Percentiles rank a stretch among this genome's conserved stretches.
Conservation (phyloP, 345 rosid genomes). For the Physaria fendleri region DNA sequence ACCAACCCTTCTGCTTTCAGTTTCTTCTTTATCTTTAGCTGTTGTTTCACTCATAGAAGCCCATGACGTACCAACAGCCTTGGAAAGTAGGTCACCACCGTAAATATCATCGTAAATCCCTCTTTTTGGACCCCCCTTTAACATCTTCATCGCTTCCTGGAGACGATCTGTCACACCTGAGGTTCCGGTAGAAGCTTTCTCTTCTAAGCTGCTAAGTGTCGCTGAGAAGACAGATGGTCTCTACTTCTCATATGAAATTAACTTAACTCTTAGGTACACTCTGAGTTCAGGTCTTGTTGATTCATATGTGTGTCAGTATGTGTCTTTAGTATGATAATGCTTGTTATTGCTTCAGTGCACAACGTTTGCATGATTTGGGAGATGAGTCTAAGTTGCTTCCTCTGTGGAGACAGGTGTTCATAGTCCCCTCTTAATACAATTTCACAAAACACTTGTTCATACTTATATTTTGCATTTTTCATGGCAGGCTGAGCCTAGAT, state of each 20-base stretch:
- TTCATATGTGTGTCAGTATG: not conserved
- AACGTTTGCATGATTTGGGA: conserved; percentile 75
- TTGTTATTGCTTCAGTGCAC: conserved; percentile 48
- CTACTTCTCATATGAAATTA: conserved; percentile 75
- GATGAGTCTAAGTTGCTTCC: conserved; percentile 95
- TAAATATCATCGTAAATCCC: conserved; percentile 76
- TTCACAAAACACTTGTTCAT: not conserved
- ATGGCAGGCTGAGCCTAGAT: conserved; percentile 90
- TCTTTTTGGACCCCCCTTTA: conserved; percentile 47
- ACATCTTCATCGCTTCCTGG: conserved; percentile 63
- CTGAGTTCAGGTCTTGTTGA: not conserved
- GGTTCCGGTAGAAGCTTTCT: conserved; percentile 27
- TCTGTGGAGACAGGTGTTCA: conserved; percentile 92
- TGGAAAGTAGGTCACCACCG: conserved; percentile 62
- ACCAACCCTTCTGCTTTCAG: conserved; percentile 10
- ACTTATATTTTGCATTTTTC: not conserved
- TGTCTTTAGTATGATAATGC: not conserved
- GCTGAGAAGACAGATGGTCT: conserved; percentile 79
- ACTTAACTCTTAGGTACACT: conserved; percentile 67
- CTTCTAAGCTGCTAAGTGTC: conserved; percentile 48
- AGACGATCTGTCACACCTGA: conserved; percentile 63
- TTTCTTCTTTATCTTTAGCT: conserved; percentile 26
- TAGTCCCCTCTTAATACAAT: not conserved
- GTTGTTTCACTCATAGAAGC: conserved; percentile 40
- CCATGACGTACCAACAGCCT: conserved; percentile 86